Base-by-base conservation (phyloP, 495 filamentous ascomycete species). In the Xylaria scruposa region DNA sequence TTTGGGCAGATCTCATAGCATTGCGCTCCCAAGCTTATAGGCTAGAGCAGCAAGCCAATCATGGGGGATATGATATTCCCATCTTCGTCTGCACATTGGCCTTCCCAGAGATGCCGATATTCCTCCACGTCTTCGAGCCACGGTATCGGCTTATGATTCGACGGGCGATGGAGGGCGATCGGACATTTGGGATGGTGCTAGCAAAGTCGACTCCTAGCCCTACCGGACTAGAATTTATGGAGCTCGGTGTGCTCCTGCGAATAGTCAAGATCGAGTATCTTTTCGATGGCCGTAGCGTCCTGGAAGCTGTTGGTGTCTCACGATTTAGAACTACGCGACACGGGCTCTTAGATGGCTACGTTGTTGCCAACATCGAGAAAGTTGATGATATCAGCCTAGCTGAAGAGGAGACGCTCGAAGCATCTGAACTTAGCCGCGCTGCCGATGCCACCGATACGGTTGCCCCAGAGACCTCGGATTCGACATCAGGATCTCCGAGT, bases 101-200 rank as follows among this genome's bases (percentile, higher is more conserved):
- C 0, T 95, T 94, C 72, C 95, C 95, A 15, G 85, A 85, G 0
- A 93, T 95, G 89, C 94, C 93, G 1, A 94, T 91, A 1, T 94
- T 94, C 73, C 82, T 98, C 0, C 92, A 95, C 77, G 87, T 98
- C n/a, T 97, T 97, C 78, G 95, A 98, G 78, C 92, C 94, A 29
- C 88, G 93, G 13, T 97, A 97, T 79, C 89, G 93, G 4, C 85
- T 97, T 9, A 95, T 97, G 93, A 91, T 97, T 26, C 88, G 91
- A 59, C 90, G 94, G 33, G 92, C 90, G 10, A 84, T 95, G 49
- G 90, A 93, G 67, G 89, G 88, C 2, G 87, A 90, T 68, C 81
- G 88, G 24, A 91, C 87, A 61, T 97, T 98, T 75, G 95, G 95
- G 3, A 97, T 97, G 92, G 83, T 97, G 29, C 88, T 91, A 80